Evolutionary conservation across 2,329 filamentous ascomycete genomes (phyloP), one percentile per base, ranked within the genome.

Genomic region (Teratosphaeria viscida): DNA sequence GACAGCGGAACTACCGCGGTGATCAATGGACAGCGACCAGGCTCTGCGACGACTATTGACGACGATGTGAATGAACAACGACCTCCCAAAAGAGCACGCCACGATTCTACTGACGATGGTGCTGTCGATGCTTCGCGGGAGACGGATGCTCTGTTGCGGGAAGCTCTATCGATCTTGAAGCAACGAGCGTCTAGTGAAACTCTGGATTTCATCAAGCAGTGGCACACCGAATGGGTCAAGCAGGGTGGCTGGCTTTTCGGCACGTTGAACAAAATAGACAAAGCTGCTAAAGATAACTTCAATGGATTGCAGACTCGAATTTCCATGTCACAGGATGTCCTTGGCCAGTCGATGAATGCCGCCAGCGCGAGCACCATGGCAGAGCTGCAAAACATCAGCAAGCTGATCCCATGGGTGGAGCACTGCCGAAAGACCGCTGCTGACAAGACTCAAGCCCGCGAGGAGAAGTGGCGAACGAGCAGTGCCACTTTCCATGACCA

Each of bases 381-480:
- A 39, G 66, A 70, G 53, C 58, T 69, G 3, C 56, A 61, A 11
- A 71, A 71, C 52, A 56, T 76, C 5, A 68, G 70, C 6, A 72
- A 67, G 34, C 70, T 74, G 54, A 66, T 75, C 19, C 70, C 68
- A 6, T 74, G 72, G 73, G 65, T 74, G 3, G 74, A 76, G 54
- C 68, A 74, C 23, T 75, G 73, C 63, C 64, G 73, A n/a, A 68
- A 72, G 43, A 66, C 72, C 3, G 70, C 70, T 26, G 66, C 68
- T 7, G 68, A 73, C 34, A 66, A 70, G 29, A 69, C 72, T 58
- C 67, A 74, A 58, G 65, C 70, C 47, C 65, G 71, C 27, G 73
- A 75, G 61, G 74, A 76, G 57, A 74, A 68, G 52, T 76, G 73
- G 74, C 70, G 74, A n/a, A 71, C 70, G 1, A 71, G 70, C 23